Conservation (phyloP, 768 basidiomycete genomes). For the Pleurotus djamor region DNA sequence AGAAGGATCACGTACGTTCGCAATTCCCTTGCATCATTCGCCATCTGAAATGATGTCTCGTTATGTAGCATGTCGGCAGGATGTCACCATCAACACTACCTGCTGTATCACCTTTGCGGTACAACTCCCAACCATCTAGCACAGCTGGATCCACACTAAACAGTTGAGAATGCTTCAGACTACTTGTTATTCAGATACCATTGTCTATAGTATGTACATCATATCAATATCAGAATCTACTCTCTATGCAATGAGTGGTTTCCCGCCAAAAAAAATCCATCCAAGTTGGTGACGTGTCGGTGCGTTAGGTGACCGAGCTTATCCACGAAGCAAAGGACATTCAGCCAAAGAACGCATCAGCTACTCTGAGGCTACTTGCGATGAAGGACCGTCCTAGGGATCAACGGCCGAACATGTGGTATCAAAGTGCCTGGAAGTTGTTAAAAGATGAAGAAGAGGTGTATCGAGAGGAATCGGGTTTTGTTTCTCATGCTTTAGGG, state of each 20-base stretch:
- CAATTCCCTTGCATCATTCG: background rate
- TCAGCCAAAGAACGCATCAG: conserved; percentile 62
- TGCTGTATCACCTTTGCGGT: background rate
- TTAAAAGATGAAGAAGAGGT: conserved; percentile 55
- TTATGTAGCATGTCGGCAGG: background rate
- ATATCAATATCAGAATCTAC: background rate
- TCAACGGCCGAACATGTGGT: conserved; percentile 57
- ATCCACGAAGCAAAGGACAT: conserved; percentile 43
- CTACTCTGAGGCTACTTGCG: conserved; percentile 54
- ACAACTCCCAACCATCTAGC: too few species aligned
- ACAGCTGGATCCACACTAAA: too few species aligned
- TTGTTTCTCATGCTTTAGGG: conserved; percentile 8
- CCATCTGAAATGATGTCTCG: background rate
- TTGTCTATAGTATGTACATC: background rate
- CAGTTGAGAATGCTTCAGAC: too few species aligned
- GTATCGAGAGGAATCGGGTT: background rate
- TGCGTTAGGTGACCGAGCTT: conserved; percentile 66
- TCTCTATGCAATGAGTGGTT: background rate
- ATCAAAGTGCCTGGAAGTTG: conserved; percentile 51
- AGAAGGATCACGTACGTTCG: background rate
- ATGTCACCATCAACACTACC: background rate
- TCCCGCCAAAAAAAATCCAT: background rate
- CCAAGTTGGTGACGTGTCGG: conserved; percentile 26
- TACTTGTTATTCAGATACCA: too few species aligned
- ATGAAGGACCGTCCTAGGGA: conserved; percentile 45